Evolutionary conservation across 2,329 filamentous ascomycete genomes (phyloP), one percentile per base, ranked within the genome.

Genomic region (Raffaelea deltoideospora): DNA sequence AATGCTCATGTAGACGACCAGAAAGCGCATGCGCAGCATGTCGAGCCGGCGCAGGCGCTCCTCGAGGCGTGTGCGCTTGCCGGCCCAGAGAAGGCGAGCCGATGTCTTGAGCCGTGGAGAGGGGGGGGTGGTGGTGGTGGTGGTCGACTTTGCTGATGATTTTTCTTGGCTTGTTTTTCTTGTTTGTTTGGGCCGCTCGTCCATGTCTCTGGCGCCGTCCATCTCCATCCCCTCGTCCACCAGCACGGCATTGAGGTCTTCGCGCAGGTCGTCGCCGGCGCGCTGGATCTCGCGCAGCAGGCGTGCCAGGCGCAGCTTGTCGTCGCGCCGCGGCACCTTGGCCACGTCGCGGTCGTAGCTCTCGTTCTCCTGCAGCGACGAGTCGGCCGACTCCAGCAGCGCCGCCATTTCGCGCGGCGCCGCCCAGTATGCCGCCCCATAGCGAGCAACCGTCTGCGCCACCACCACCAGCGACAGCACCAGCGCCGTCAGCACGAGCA

Each of bases 1-100:
- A 41, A 75, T 64, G 43, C 72, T 68, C 68, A 78, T 69, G 52
- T 75, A 76, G 27, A 75, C 62, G 26, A 76, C 70, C 23, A 78
- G 55, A 49, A 78, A 77, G 42, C 73, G 66, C 69, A 75, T 76
- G 50, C 73, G 64, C 49, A 78, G 51, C 47, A 76, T 53, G 46
- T 78, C 74, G 29, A 78, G 56, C 33, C 72, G 60, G 38, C 68
- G 63, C 37, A 77, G 58, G 35, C 68, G 64, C 44, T 73, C 69
- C 50, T 75, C 68, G 34, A 79, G 55, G 35, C 61, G 58, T 35
- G 52, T 53, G 45, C 69, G 64, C 48, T 67, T 67, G 40, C 58
- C 58, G 4, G 67, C 71, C 74, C 74, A 79, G 20, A 76, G 55
- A 2, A 77, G 41, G 35, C 72, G 61, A 19, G 71, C 63, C 40